Percentiles rank a stretch among this genome's conserved stretches.
These are phyloP conservation scores for Geoglossum cookeanum DNA, from an alignment of 2,329 filamentous ascomycete genomes.

Conservation along the genomic window DNA sequence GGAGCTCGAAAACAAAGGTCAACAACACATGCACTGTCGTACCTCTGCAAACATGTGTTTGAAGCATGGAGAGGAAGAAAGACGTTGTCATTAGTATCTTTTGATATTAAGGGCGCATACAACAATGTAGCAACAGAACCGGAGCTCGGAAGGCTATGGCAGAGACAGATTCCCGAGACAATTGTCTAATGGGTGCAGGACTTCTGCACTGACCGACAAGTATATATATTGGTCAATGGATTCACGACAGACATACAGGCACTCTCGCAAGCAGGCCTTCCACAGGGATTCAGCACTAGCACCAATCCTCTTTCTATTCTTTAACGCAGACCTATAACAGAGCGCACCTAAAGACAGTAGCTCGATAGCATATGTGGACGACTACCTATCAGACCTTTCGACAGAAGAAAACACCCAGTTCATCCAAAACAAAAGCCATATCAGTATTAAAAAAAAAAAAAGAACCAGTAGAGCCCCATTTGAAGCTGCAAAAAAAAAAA, in stretches of 20 bases:
- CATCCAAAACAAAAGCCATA: no score
- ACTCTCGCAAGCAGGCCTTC: neutral
- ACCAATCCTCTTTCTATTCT: no score
- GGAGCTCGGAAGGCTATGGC: neutral
- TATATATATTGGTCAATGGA: neutral
- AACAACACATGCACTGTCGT: neutral
- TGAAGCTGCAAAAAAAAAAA: no score
- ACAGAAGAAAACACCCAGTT: no score
- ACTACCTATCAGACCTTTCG: no score
- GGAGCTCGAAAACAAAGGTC: neutral
- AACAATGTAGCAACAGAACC: neutral
- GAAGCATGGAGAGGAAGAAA: neutral
- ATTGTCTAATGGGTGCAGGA: conserved; percentile 6
- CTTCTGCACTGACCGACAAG: neutral
- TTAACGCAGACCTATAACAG: no score
- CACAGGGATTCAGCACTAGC: no score
- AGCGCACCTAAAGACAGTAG: no score
- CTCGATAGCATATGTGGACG: no score
- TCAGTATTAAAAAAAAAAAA: no score
- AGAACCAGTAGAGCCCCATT: no score
- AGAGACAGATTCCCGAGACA: conserved; percentile 7
- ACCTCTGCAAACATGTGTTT: neutral
- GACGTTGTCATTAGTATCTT: neutral
- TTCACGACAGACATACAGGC: neutral
- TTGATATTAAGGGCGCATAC: neutral